phyloP scores from a whole-genome alignment of 495 filamentous ascomycete species.

The Penicillium argentinense region DNA sequence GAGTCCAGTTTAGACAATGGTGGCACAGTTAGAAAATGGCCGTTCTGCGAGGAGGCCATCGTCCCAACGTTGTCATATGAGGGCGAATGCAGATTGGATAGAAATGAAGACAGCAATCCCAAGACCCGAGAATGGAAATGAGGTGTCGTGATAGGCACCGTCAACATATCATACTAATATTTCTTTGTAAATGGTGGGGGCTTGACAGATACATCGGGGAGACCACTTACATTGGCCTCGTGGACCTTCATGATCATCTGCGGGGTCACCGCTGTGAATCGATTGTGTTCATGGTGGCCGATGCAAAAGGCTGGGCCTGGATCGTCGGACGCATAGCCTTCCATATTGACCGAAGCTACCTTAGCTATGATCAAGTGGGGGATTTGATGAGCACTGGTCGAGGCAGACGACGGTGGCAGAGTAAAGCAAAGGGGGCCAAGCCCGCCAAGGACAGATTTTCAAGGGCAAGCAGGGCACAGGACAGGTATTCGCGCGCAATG shows the following conservation, averaged over 20 bases:
- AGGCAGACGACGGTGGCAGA: no score
- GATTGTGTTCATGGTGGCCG: slow-evolving; percentile 77
- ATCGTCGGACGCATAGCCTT: slow-evolving; percentile 50
- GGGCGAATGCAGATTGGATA: slow-evolving; percentile 38
- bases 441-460: no score
- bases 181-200: slow-evolving; percentile 7
- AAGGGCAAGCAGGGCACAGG: no score
- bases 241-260: slow-evolving; percentile 67
- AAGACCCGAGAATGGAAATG: slow-evolving; percentile 79
- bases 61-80: slow-evolving; percentile 35
- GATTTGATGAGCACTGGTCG: no score
- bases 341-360: slow-evolving; percentile 35
- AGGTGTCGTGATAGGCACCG: slow-evolving; percentile 79
- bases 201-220: neutral
- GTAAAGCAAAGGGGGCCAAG: no score
- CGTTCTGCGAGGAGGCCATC: slow-evolving; percentile 37
- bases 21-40: slow-evolving; percentile 58
- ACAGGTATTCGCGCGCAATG: no score
- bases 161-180: slow-evolving; percentile 86
- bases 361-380: slow-evolving; percentile 7
- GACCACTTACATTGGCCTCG: slow-evolving; percentile 47
- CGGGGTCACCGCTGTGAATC: slow-evolving; percentile 59
- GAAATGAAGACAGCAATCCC: slow-evolving; percentile 57
- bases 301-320: slow-evolving; percentile 68
- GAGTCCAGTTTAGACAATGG: slow-evolving; percentile 74